Base-by-base conservation (phyloP, 2,329 filamentous ascomycete genomes). In the Ophiosphaerella narmari region DNA sequence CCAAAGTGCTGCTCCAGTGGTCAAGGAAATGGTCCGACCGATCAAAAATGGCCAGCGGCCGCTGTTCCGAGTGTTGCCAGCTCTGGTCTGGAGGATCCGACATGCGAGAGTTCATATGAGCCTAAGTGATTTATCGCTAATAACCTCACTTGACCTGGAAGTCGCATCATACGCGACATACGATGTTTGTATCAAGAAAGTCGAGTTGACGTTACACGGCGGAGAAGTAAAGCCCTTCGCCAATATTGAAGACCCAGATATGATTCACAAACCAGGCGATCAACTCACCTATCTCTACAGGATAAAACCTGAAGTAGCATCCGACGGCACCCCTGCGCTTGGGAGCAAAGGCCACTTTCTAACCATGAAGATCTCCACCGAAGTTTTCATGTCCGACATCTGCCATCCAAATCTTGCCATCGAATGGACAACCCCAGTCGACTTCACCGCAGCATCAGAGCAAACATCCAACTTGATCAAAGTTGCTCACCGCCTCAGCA, bases 221-320 rank as follows among this genome's bases (percentile, higher is more conserved):
- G 86, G 85, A 39, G 74, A 72, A 12, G 80, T 88, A 14, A 80
- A 86, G 47, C 77, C 83, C 49, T 78, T 71, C 40, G 51, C 58
- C 5, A 55, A 57, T 8, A 45, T 57, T 13, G 43, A 88, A 12
- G 84, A 82, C 54, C 71, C 74, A 33, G 83, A 85, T 4, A 75
- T 87, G 23, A 77, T 78, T 36, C 87, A 86, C 66, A 84, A 85
- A 12, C 83, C 88, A 13, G 86, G 88, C 60, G 89, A 93, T 65
- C 88, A 91, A 68, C 76, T 90, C 54, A 89, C 87, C 1, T 85
- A 91, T 60, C 77, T 92, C 45, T 93, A 91, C 74, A 83, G 82
- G 45, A 81, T 90, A 50, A 74, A 75, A 9, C 70, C 68, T 32
- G 66, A 70, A 37, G 38, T 66, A 72, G 43, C 65, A 70, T 39